Conservation (phyloP, 148 eudicot species). For the Heliamphora exappendiculata region DNA sequence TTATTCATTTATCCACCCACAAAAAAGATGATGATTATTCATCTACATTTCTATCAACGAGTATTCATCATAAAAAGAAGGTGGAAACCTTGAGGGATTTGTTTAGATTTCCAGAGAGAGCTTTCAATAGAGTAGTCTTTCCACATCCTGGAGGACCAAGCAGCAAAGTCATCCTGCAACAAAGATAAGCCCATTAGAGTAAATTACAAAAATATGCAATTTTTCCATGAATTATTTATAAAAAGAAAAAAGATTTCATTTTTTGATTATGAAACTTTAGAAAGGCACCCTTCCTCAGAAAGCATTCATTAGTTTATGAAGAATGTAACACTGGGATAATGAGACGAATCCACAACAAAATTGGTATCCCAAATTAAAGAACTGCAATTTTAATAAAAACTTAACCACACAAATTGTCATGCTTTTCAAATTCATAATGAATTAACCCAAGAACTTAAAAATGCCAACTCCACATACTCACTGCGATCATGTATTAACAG, state of each 20-base stretch:
- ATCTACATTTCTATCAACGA: no score
- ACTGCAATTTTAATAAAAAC: not conserved
- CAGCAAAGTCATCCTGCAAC: constrained; percentile 52
- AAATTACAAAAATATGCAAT: not conserved
- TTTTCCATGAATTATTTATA: no score
- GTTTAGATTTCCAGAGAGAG: constrained; percentile 60
- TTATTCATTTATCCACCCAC: not conserved
- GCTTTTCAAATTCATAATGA: not conserved
- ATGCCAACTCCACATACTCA: not conserved
- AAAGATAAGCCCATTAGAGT: not conserved
- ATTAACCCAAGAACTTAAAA: not conserved
- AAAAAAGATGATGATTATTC: no score
- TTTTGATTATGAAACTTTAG: no score
- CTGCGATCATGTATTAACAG: not conserved
- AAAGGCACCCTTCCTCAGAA: not conserved
- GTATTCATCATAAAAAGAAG: not conserved
- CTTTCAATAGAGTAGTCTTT: constrained; percentile 55
- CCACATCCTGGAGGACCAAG: constrained; percentile 83
- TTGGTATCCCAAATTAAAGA: not conserved
- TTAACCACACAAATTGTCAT: not conserved
- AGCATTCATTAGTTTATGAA: not conserved
- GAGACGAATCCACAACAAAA: not conserved
- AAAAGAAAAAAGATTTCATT: not conserved
- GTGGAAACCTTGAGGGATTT: constrained; percentile 44
- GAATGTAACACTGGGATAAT: no score